Evolutionary conservation across 2,329 filamentous ascomycete genomes (phyloP), one percentile per base, ranked within the genome.

Genomic region (Pochonia chlamydosporia): DNA sequence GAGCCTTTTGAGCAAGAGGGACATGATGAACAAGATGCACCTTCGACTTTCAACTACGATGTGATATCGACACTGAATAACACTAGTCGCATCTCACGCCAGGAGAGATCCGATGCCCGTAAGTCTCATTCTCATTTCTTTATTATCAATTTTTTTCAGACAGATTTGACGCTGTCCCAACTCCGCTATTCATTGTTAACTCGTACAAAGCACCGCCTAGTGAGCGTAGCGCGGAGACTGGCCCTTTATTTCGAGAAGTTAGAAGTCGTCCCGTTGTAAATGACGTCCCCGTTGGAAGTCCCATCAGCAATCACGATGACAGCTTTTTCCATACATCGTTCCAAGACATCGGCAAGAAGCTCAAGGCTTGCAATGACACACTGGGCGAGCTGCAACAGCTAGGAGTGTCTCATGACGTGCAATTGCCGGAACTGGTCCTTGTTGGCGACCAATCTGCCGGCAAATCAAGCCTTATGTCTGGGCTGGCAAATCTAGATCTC

Each of bases 401-500:
- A 0, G 87, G 86, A 0, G 82, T 95, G 1, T 82, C 86, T 43
- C 79, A 86, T 16, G 78, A 82, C 4, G 78, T 89, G 0, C 78
- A 80, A 0, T 70, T 95, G 0, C 89, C 90, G 0, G 88, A 89
- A 55, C 81, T 95, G 9, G 86, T 92, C 5, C 79, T 95, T 0
- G 81, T 95, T 0, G 90, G 90, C 0, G 89, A 95, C 42, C 90
- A 96, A 58, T 87, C 81, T 1, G 85, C 89, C 0, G 91, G 90
- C 0, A 96, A 96, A 60, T 89, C 84, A 0, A 89, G 71, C 24
- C 59, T 79, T 5, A 79, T 79, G 76, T 82, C 82, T 11, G 82
- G 79, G 0, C 77, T 87, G 40, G 73, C 77, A 0, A 85, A 84
- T 4, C 83, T 93, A 21, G 82, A 82, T 18, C 78, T 92, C 0